A percentile compares a stretch with the other conserved stretches of the same genome.
Evolutionary conservation across 148 eudicot species (phyloP).

Genomic region (Rhododendron molle): DNA sequence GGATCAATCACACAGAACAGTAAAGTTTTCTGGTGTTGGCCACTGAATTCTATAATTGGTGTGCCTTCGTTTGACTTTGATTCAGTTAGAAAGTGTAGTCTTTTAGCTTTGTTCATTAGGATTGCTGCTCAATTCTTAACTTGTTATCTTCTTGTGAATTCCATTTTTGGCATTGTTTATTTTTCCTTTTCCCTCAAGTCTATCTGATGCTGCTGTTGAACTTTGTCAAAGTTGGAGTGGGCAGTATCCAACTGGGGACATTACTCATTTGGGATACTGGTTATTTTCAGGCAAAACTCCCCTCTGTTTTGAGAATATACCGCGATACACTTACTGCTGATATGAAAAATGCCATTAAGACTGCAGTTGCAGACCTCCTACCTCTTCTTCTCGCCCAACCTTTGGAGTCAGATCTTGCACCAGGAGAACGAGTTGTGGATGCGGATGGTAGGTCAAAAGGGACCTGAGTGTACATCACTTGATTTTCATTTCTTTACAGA

Average conservation of each 20-base stretch:
- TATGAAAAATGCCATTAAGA: slow-evolving; percentile 89
- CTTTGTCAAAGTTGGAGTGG: slow-evolving; percentile 2
- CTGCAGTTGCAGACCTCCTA: slow-evolving; percentile 73
- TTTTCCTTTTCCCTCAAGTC: background rate
- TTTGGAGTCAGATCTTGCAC: slow-evolving; percentile 52
- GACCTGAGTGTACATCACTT: background rate
- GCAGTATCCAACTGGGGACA: background rate
- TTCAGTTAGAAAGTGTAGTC: background rate
- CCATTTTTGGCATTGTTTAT: background rate
- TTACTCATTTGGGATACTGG: slow-evolving; percentile 10
- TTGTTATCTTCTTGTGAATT: background rate
- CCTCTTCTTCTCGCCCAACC: slow-evolving; percentile 64
- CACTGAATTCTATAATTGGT: background rate
- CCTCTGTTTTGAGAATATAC: slow-evolving; percentile 83
- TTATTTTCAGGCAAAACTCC: slow-evolving; percentile 78
- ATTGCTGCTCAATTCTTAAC: background rate
- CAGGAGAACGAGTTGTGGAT: slow-evolving; percentile 73
- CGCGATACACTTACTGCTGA: slow-evolving; percentile 89
- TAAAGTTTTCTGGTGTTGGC: background rate
- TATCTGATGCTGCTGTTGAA: background rate
- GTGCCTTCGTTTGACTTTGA: background rate
- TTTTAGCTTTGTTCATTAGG: background rate
- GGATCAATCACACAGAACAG: background rate
- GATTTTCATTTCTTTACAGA: background rate
- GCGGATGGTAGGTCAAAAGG: slow-evolving; percentile 57